Base-by-base conservation (phyloP, 2,329 filamentous ascomycete species). In the Aschersonia sp. region DNA sequence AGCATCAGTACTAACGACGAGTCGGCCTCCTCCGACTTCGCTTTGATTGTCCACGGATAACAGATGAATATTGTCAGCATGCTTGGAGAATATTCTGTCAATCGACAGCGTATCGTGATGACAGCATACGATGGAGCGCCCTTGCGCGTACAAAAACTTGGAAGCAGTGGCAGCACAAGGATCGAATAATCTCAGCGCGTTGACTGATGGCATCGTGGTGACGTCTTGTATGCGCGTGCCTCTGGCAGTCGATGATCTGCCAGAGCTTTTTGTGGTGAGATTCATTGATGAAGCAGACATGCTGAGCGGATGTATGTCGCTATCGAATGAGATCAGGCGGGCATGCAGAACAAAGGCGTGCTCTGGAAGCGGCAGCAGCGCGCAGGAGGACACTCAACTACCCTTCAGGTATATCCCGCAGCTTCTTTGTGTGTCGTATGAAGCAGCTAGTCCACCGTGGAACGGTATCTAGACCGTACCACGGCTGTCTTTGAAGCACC, bases 21-120 rank as follows among this genome's bases (percentile, higher is more conserved):
- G 68, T 52, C 89, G 76, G 31, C 90, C 92, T 1, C 83, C 82
- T 4, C 89, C 89, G 51, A 80, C 71, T 55, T 95, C 89, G 63
- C 89, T 95, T 48, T 86, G 80, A 59, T 89, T 97, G 63, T 98
- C 92, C 47, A 94, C 88, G 1, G 83, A 82, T 47, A 98, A 79
- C 58, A 95, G 75, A 48, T 83, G 75, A 32, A 98, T 81, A 54
- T 94, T 83, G 52, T 94, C 85, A 35, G 78, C 76, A 62, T 98
- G 92, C 50, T 81, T 76, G 31, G 84, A 80, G 61, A 97, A 97
- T 14, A 84, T 77, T 51, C 88, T 75, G 59, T 97, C 90, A 54
- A 97, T 83, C 14, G 84, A 86, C 47, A 98, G 69, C 4, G 86
- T 94, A 61, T 97, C 90, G 66, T 97, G 90, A 58, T 94, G 88